Evolutionary conservation across 768 basidiomycete species (phyloP), one percentile per base, ranked within the genome.

Genomic region (Rhizopogon roseolus): DNA sequence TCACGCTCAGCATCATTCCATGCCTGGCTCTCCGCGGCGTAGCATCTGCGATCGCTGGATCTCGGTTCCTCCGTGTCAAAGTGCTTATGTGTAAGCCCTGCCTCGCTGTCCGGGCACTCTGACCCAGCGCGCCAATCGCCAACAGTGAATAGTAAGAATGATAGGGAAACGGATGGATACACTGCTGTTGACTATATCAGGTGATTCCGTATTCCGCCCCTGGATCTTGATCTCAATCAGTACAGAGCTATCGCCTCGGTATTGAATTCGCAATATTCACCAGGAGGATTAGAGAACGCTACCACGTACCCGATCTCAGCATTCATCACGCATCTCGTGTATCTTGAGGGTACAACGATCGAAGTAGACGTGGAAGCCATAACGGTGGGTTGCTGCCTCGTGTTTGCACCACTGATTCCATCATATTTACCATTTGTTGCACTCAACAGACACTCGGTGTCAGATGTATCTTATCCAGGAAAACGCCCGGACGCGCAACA

Each of bases 81-180:
- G 79, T 95, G 6, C 70, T 98, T n/a, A 77, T 98, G 0, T 66
- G 94, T 95, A 65, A 71, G 88, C 72, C 34, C 19, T 48, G 46
- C 46, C 32, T 17, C 46, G 36, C 11, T 54, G 41, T 22, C 41
- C 41, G 13, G 41, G 5, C 28, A 41, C 36, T 27, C 51, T 36
- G 37, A 43, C 53, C 38, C n/a, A 55, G 16, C 17, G 36, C 29
- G 6, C 55, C 63, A n/a, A 56, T 45, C 55, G 37, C 44, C 17
- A 22, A 11, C 59, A 96, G 94, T 98, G 53, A 98, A 97, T 65
- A 75, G 81, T 11, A 79, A 77, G 59, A 97, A 96, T 62, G 95
- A 98, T 64, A 78, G 94, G 52, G 95, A 98, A 70, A 97, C 94
- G 0, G 80, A 84, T 27, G 88, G 84, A 6, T 96, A 95, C 66